Evolutionary conservation across 2,329 filamentous ascomycete genomes (phyloP), one percentile per base, ranked within the genome.

Genomic region (Didymella exigua): DNA sequence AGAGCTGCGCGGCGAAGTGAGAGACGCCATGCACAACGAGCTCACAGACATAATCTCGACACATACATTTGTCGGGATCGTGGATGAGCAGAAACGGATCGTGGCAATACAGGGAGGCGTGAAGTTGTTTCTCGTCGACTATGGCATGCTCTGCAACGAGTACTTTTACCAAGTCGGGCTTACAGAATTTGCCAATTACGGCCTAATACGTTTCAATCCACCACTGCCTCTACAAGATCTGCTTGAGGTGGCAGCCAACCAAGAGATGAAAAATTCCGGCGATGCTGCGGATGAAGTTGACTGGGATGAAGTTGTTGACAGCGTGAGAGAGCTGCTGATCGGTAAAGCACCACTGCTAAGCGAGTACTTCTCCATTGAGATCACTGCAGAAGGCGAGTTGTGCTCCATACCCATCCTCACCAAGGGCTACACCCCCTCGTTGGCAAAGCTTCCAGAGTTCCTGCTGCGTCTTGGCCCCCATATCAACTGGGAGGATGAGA

Each of bases 91-190:
- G 34, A 88, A 91, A 44, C 89, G 95, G 10, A 85, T 99, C 11
- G 93, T 88, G n/a, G 92, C 95, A 14, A 89, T 99, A 31, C 95
- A 99, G 76, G 88, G 90, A 30, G 95, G 93, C 13, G 89, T 98
- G 8, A 96, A 93, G 71, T 83, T 99, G 7, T 97, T 90, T 73
- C 84, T 99, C 19, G 82, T 99, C 47, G 95, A 99, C 75, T 99
- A 99, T 69, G 95, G 92, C 10, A 87, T 93, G 71, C 79, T 90
- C 1, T 90, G 75, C 72, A 89, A 87, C 58, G 93, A 98, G 66
- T 96, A 93, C 73, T 96, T 98, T 74, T 99, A 99, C 77, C 95
- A 99, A 76, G 78, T 98, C 18, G 93, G 92, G 0, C 83, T 99
- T 30, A 96, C 92, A 0, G 92, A 99, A 70, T 99, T 99, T 76